Conservation (phyloP, 164 flowering plant species). For the Umbilicus rupestris region DNA sequence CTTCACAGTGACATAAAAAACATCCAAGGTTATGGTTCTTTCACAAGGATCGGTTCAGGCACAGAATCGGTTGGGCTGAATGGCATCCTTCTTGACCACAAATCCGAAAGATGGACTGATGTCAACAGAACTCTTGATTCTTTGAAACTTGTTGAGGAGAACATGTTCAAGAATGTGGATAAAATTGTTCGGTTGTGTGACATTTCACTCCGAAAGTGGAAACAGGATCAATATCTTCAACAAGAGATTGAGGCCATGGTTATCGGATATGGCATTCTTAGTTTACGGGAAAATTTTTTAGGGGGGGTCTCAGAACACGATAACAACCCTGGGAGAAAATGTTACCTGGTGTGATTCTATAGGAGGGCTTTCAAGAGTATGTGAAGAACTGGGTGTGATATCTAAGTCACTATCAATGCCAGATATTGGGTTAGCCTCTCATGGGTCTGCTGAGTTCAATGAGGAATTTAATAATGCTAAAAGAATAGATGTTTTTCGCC, state of each 20-base stretch:
- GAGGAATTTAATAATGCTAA: constrained; percentile 26
- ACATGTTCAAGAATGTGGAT: constrained; percentile 19
- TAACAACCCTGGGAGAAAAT: constrained; percentile 16
- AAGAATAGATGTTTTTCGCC: constrained; percentile 31
- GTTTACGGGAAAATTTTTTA: constrained; percentile 35
- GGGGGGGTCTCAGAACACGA: constrained; percentile 27
- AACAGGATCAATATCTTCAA: constrained; percentile 33
- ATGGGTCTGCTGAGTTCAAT: constrained; percentile 35
- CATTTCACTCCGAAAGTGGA: constrained; percentile 24
- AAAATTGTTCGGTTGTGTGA: constrained; percentile 21
- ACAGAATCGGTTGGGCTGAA: constrained; percentile 27
- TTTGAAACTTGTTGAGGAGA: constrained; percentile 25
- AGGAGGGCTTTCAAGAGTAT: constrained; percentile 43
- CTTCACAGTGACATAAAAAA: constrained; percentile 30
- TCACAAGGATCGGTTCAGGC: constrained; percentile 24
- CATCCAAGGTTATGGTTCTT: constrained; percentile 18
- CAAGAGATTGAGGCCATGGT: constrained; percentile 49
- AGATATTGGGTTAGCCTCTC: constrained; percentile 39
- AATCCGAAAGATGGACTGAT: constrained; percentile 21
- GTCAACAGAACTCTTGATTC: constrained; percentile 24
- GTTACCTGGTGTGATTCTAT: constrained; percentile 24
- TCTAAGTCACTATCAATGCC: constrained; percentile 30
- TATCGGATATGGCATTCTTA: constrained; percentile 25
- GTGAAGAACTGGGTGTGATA: constrained; percentile 44
- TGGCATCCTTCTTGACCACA: constrained; percentile 27